Evolutionary conservation across 1,139 yeast species (phyloP).

Genomic region (Geotrichum carabidarum): DNA sequence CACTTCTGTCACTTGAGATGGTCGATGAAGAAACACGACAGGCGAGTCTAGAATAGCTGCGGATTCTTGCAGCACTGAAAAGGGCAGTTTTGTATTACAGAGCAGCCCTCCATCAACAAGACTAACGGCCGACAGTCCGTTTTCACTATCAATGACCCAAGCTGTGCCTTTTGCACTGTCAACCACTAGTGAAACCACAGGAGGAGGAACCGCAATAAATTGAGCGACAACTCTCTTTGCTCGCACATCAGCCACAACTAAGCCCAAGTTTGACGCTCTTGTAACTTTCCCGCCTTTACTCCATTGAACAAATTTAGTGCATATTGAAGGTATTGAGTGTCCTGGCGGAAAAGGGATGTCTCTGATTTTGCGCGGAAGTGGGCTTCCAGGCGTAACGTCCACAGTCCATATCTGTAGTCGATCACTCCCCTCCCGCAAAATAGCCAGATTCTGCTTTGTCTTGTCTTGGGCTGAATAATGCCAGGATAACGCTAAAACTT

Average conservation of each 20-base stretch:
- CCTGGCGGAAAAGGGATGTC: conserved; percentile 16
- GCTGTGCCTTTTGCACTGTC: conserved; percentile 16
- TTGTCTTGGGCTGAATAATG: conserved; percentile 18
- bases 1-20: conserved; percentile 11
- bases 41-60: conserved; percentile 18
- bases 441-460: conserved; percentile 18
- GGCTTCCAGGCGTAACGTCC: conserved; percentile 7
- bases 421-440: conserved; percentile 16
- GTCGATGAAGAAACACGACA: conserved; percentile 15
- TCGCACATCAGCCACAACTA: conserved; percentile 19
- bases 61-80: conserved; percentile 6
- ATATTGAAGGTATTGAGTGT: conserved; percentile 13
- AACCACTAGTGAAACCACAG: conserved; percentile 12
- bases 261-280: conserved; percentile 13
- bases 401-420: conserved; percentile 18
- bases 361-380: conserved; percentile 16
- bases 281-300: conserved; percentile 20
- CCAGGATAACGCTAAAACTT: conserved; percentile 18
- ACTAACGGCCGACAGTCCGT: conserved; percentile 8
- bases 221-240: conserved; percentile 17
- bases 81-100: conserved; percentile 7
- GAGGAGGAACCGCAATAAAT: conserved; percentile 12
- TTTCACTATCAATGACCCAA: conserved; percentile 11
- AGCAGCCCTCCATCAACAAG: conserved; percentile 11
- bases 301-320: conserved; percentile 18